These are phyloP conservation scores for Sutorius australiensis DNA, from an alignment of 768 basidiomycete genomes.

Conservation along the genomic window DNA sequence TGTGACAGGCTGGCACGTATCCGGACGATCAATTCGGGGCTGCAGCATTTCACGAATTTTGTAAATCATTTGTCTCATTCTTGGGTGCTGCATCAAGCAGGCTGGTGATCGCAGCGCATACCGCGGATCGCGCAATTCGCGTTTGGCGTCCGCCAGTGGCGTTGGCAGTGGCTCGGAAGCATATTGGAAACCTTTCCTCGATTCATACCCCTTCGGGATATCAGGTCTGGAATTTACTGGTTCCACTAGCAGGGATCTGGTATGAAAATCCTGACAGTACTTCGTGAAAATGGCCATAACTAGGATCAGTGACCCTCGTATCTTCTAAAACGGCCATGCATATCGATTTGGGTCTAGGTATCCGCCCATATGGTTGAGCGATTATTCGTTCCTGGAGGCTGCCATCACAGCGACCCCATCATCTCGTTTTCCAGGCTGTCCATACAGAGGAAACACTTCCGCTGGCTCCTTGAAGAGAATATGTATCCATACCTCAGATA, in stretches of 20 bases:
- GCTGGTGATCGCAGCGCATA: background rate
- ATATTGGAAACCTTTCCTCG: background rate
- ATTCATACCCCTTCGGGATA: background rate
- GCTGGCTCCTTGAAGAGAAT: background rate
- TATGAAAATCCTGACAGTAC: background rate
- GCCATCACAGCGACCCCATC: background rate
- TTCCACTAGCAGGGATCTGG: background rate
- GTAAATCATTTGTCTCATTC: background rate
- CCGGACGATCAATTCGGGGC: background rate
- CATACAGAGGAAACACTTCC: too few relatives aligned
- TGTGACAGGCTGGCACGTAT: background rate
- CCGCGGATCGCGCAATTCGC: background rate
- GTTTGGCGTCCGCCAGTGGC: background rate
- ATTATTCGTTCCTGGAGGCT: background rate
- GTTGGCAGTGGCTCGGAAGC: background rate
- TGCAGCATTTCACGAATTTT: background rate
- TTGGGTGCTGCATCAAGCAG: background rate
- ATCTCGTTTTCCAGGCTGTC: background rate
- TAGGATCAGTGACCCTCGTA: background rate
- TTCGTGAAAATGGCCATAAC: background rate
- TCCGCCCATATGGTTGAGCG: background rate
- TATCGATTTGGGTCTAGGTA: background rate
- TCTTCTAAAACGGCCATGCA: background rate
- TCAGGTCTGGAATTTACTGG: background rate
- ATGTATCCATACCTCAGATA: background rate